phyloP scores from a whole-genome alignment of 371 early-diverging fungal genomes.

The Funneliformis caledonium region DNA sequence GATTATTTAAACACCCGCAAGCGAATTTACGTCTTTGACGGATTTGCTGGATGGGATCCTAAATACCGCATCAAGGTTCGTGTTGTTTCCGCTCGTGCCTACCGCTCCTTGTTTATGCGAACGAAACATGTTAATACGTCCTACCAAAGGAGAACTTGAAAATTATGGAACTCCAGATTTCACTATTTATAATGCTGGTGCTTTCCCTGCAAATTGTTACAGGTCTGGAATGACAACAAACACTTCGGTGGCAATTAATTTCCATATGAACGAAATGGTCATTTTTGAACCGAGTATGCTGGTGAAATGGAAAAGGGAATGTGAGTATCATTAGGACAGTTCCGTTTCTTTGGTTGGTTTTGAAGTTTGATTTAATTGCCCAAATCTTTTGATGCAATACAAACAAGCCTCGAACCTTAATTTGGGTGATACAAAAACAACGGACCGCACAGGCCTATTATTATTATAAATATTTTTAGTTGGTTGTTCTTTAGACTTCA shows the following conservation, averaged over 20 bases:
- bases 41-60: constrained; percentile 93
- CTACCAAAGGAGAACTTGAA: constrained; percentile 87
- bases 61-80: constrained; percentile 95
- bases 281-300: constrained; percentile 96
- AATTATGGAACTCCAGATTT: constrained; percentile 93
- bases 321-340: neutral
- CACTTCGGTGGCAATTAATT: constrained; percentile 91
- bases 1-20: constrained; percentile 95
- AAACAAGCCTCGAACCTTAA: too few species aligned
- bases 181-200: constrained; percentile 95
- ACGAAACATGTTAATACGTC: constrained; percentile 98
- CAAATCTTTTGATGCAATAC: too few species aligned
- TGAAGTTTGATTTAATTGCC: too few species aligned
- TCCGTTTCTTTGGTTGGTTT: too few species aligned
- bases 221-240: constrained; percentile 96
- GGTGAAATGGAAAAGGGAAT: constrained; percentile 99
- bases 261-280: constrained; percentile 78
- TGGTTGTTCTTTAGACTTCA: neutral
- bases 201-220: constrained; percentile 95
- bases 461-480: neutral
- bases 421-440: neutral
- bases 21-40: constrained; percentile 95
- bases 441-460: neutral
- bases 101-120: constrained; percentile 95
- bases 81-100: constrained; percentile 93